Conservation (phyloP, 352 stramenopile species). For the Halophytophthora polymorphica region DNA sequence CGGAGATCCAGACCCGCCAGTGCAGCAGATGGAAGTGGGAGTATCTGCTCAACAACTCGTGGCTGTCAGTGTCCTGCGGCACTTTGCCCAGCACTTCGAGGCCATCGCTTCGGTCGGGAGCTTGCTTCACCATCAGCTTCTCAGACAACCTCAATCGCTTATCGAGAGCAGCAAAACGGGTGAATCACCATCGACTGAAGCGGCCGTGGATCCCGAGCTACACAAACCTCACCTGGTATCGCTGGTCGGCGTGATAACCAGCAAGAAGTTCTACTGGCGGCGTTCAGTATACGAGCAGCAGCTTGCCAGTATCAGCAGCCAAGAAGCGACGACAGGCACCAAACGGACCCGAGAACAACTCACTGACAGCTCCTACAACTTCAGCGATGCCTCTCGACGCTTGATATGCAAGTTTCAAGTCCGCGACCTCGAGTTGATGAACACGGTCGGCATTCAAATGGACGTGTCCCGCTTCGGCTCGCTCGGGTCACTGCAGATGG, state of each 20-base stretch:
- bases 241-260: slow-evolving; percentile 29
- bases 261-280: slow-evolving; percentile 32
- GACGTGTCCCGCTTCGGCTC: slow-evolving; percentile 43
- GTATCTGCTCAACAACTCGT: slow-evolving; percentile 12
- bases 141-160: slow-evolving; percentile 3
- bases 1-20: neutral
- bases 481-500: slow-evolving; percentile 23
- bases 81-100: slow-evolving; percentile 22
- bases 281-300: slow-evolving; percentile 4
- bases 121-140: slow-evolving; percentile 25
- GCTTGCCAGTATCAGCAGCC: neutral
- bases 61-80: slow-evolving; percentile 17
- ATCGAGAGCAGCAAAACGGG: neutral
- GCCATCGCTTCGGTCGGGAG: slow-evolving; percentile 16
- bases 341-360: slow-evolving; percentile 5
- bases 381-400: slow-evolving; percentile 2
- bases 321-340: slow-evolving; percentile 9
- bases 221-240: slow-evolving; percentile 35
- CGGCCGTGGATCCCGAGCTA: slow-evolving; percentile 16
- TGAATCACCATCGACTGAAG: slow-evolving; percentile 1
- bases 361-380: neutral
- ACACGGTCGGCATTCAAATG: slow-evolving; percentile 47
- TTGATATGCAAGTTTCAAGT: slow-evolving; percentile 32
- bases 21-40: slow-evolving; percentile 6
- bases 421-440: slow-evolving; percentile 37